Base-by-base conservation (phyloP, 192 early-diverging fungal species). In the Podila horticola region DNA sequence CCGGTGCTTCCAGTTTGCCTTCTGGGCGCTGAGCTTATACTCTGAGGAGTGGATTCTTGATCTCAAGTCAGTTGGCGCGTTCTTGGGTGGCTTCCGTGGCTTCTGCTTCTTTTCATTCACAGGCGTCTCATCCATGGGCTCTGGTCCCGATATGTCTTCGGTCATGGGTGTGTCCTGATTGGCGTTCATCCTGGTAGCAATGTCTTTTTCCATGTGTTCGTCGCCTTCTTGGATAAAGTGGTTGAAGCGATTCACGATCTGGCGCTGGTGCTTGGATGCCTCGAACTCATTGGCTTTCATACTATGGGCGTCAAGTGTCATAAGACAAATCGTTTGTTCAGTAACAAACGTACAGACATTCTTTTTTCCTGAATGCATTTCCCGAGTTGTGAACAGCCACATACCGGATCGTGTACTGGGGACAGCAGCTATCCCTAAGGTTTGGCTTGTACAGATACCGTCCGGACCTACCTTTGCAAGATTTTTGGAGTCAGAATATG, bases 371-470 rank as follows among this genome's bases (percentile, higher is more conserved):
- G n/a, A 12, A 20, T 1, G 19, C 29, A 0, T 2, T 33, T 12
- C 0, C 34, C 2, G 59, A 58, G 24, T n/a, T 29, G 20, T 38
- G 49, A 50, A 50, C 3, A 15, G 26, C 10, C 15, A 45, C 15
- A 58, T 82, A 86, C 89, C 85, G 83, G 65, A 94, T 95, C 0
- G 94, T 91, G 71, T 93, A 91, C 55, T 90, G 86, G 0, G 92
- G 92, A 83, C 93, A 94, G 71, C 93, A 95, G 48, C 90, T 93
- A 17, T 83, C 71, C 4, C 84, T 61, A 13, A 93, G 74, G 45
- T 89, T 82, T 1, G 93, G 93, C 64, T 92, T 94, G 87, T 96
- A 96, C 9, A 91, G 59, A 64, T 95, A 95, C 20, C 87, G 57
- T 2, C 93, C 93, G 49, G 88, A 90, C 51, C 88, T 90, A 4